A percentile compares a stretch with the other conserved stretches of the same genome.
phyloP scores from a whole-genome alignment of 2,329 filamentous ascomycete genomes.

The Diaporthe australafricana region DNA sequence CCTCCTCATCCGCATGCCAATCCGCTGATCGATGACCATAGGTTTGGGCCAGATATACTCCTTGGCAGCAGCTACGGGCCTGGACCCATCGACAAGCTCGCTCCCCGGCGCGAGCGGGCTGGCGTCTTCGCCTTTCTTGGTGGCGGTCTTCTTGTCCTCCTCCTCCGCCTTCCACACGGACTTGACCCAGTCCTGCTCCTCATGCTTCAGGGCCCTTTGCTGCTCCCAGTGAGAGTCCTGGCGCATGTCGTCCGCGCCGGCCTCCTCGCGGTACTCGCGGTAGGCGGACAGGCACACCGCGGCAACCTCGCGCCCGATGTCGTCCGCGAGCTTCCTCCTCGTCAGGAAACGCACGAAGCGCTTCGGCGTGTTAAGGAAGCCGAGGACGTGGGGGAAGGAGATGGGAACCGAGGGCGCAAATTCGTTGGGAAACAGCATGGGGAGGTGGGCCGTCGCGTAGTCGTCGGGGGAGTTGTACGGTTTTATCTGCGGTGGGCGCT shows the following conservation, averaged over 20 bases:
- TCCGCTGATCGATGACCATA: conserved; percentile 80
- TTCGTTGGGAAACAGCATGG: conserved; percentile 73
- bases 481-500: conserved; percentile 70
- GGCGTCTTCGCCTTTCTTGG: conserved; percentile 41
- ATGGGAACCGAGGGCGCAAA: conserved; percentile 81
- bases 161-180: conserved; percentile 71
- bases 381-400: conserved; percentile 88
- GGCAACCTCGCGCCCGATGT: conserved; percentile 88
- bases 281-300: conserved; percentile 78
- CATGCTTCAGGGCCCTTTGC: conserved; percentile 71
- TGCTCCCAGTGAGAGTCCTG: conserved; percentile 66
- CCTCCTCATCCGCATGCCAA: conserved; percentile 82
- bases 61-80: conserved; percentile 42
- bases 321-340: conserved; percentile 85
- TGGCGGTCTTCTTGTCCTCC: conserved; percentile 54
- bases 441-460: conserved; percentile 75
- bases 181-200: conserved; percentile 89
- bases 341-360: conserved; percentile 91
- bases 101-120: conserved; percentile 22
- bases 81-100: conserved; percentile 27
- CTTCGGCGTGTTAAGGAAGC: conserved; percentile 89
- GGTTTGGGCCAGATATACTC: conserved; percentile 83
- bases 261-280: conserved; percentile 60
- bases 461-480: conserved; percentile 80
- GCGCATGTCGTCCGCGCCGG: conserved; percentile 43